Evolutionary conservation across 1,139 yeast species (phyloP), one percentile per base, ranked within the genome.

Genomic region (Candida tunisiensis): DNA sequence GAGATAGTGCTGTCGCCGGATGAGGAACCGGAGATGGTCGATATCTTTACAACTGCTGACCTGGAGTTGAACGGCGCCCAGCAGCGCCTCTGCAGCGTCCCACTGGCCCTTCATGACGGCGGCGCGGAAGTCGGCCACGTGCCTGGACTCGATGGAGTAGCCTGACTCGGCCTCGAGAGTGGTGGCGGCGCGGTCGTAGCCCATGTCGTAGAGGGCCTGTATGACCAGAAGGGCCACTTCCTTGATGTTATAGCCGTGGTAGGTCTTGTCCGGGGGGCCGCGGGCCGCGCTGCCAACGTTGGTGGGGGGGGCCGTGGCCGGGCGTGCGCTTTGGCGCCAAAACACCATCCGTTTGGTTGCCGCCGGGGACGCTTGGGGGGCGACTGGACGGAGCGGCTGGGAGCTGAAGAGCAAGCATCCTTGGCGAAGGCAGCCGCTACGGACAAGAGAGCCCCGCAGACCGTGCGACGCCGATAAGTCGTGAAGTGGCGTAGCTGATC

Each of bases 171-270:
- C 35, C 30, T 62, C 61, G 25, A 68, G 45, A 3, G 39, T 29
- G 8, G 43, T 35, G 0, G 67, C 62, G 1, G 65, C 44, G 8
- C 46, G 38, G 6, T 44, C 33, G 37, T 61, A 64, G 3, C 73
- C 74, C 31, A 67, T 34, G 33, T 66, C 73, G 21, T 48, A 44
- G 26, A 68, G 43, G 2, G 69, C 49, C 36, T 66, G 71, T 18
- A 66, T 57, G 20, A 68, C 39, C 15, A 68, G 45, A 27, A 69
- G 53, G 1, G 69, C 57, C 8, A 65, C 51, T 39, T 68, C 71
- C 10, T 41, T 42, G 24, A 46, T 51, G 36, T 54, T 49, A n/a
- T 20, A 14, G 14, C 22, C 22, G 11, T 6, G 11, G 22, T 20
- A 20, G 8, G 19, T 17, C 5, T 4, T 17, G n/a, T n/a, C n/a